Evolutionary conservation across 306 rosid species (phyloP).

Genomic region (Heteromeles arbutifolia): DNA sequence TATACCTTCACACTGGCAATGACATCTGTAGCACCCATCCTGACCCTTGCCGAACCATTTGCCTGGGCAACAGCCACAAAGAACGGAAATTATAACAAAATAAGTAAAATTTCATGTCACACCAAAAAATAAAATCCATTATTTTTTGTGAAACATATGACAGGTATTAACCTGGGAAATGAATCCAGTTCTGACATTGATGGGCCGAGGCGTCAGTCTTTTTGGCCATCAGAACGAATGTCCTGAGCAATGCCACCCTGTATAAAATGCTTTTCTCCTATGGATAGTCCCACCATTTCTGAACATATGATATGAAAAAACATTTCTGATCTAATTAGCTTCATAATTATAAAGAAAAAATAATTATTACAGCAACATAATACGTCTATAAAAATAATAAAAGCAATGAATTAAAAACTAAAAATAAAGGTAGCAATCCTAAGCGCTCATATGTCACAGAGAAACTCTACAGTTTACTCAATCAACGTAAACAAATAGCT

Average conservation of each 20-base stretch:
- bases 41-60: slow-evolving; percentile 79
- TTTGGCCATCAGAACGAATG: slow-evolving; percentile 80
- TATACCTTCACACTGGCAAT: slow-evolving; percentile 83
- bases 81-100: not conserved
- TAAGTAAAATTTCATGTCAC: not conserved
- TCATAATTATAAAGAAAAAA: not conserved
- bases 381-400: no score
- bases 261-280: slow-evolving; percentile 61
- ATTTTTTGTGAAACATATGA: not conserved
- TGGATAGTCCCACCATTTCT: slow-evolving; percentile 70
- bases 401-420: not conserved
- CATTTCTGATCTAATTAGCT: not conserved
- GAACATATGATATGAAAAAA: not conserved
- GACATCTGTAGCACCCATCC: slow-evolving; percentile 77
- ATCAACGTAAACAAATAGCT: not conserved
- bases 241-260: slow-evolving; percentile 83
- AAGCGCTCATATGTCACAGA: not conserved
- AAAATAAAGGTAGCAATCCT: not conserved
- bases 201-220: slow-evolving; percentile 49
- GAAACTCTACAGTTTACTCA: not conserved
- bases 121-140: not conserved
- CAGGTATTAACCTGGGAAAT: slow-evolving; percentile 51
- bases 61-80: slow-evolving; percentile 42
- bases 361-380: not conserved
- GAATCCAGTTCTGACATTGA: slow-evolving; percentile 66